These are phyloP conservation scores for Vigna angularis DNA, from an alignment of 306 rosid genomes.

Conservation along the genomic window DNA sequence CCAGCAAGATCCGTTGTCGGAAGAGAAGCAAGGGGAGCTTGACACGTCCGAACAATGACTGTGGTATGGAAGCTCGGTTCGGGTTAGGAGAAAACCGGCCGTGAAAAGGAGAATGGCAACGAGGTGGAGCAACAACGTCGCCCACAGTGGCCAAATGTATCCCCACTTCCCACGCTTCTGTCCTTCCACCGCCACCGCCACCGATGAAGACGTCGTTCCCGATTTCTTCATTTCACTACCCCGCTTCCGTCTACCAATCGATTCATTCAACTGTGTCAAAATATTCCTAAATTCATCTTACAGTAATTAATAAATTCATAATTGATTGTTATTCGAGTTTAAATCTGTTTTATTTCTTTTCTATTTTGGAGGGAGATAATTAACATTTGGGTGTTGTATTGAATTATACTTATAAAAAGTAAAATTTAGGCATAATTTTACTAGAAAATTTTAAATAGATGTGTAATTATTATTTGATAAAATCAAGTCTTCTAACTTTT, in stretches of 20 bases:
- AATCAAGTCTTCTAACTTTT: too few species aligned
- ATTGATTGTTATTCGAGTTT: too few species aligned
- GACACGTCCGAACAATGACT: conserved; percentile 76
- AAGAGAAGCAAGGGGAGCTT: conserved; percentile 66
- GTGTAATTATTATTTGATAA: too few species aligned
- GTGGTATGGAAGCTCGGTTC: conserved; percentile 88
- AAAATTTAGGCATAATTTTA: too few species aligned
- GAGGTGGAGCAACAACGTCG: conserved; percentile 63
- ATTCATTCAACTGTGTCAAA: neutral
- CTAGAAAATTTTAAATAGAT: too few species aligned
- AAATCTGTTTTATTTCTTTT: too few species aligned
- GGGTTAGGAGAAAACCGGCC: conserved; percentile 84
- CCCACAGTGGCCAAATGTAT: conserved; percentile 70
- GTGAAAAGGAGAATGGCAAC: conserved; percentile 74
- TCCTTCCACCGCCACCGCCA: neutral
- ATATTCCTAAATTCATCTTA: too few species aligned
- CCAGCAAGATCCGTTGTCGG: conserved; percentile 62
- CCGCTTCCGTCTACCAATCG: neutral
- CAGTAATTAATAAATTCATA: too few species aligned
- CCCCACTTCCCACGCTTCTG: conserved; percentile 49
- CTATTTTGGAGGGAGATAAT: too few species aligned
- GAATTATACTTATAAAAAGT: too few species aligned
- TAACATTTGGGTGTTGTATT: too few species aligned
- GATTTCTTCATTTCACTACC: neutral
- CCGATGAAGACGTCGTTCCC: conserved; percentile 34